phyloP scores from a whole-genome alignment of 2,329 filamentous ascomycete species.

The Didymella glomerata region DNA sequence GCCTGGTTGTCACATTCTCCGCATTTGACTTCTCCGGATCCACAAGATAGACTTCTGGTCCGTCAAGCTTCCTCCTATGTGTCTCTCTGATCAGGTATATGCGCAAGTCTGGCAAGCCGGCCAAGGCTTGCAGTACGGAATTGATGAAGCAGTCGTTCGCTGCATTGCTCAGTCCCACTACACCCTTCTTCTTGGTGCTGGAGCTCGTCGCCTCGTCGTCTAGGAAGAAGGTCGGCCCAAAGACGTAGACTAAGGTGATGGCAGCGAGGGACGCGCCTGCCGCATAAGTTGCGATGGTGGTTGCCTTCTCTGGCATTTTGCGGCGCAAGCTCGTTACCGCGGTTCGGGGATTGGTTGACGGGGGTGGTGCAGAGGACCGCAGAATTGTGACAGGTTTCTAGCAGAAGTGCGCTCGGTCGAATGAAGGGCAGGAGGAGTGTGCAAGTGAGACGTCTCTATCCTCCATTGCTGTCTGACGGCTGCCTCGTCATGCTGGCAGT shows the following conservation, averaged over 20 bases:
- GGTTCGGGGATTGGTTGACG: conserved; percentile 34
- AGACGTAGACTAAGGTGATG: conserved; percentile 94
- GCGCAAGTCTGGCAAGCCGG: conserved; percentile 86
- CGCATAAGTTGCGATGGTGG: conserved; percentile 89
- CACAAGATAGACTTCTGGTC: conserved; percentile 75
- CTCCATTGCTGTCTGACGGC: conserved; percentile 36
- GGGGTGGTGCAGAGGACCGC: conserved; percentile 27
- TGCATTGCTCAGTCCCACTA: conserved; percentile 85
- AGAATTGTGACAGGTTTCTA: conserved; percentile 6
- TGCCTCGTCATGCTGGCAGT: conserved; percentile 33
- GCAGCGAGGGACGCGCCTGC: conserved; percentile 94
- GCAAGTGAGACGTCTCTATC: conserved; percentile 33
- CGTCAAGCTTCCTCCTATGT: conserved; percentile 82
- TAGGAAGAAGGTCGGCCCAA: conserved; percentile 95
- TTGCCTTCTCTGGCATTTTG: conserved; percentile 80
- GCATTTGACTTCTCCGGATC: conserved; percentile 59
- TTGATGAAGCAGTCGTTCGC: conserved; percentile 91
- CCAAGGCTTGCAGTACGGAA: conserved; percentile 90
- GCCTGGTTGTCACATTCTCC: conserved; percentile 51
- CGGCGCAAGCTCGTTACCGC: conserved; percentile 32
- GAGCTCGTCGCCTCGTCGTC: conserved; percentile 76
- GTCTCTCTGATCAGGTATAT: conserved; percentile 92
- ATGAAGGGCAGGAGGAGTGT: conserved; percentile 21
- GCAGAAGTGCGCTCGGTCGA: conserved; percentile 14
- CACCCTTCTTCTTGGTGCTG: conserved; percentile 73